A percentile compares a stretch with the other conserved stretches of the same genome.
phyloP scores from a whole-genome alignment of 148 eudicot genomes.

The Diospyros kaki region DNA sequence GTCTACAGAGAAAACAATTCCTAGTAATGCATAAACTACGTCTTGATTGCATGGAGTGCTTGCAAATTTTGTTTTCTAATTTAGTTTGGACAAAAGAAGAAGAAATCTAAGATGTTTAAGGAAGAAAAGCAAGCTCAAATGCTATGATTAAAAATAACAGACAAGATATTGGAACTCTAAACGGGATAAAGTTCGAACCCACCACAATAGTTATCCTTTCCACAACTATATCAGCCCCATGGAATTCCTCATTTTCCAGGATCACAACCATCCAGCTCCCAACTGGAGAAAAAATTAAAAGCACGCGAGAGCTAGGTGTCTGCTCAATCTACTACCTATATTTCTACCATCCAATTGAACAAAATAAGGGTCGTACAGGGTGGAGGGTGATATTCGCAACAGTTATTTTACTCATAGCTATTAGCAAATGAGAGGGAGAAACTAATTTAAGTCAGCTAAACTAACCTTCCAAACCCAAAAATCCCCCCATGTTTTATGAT shows the following conservation, averaged over 20 bases:
- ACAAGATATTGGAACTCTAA: neutral
- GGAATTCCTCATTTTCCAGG: neutral
- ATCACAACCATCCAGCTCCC: neutral
- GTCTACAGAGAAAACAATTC: no score
- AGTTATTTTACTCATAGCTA: neutral
- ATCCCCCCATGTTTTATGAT: neutral
- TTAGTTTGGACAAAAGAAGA: neutral
- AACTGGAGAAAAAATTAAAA: neutral
- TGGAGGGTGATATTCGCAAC: neutral
- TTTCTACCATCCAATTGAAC: neutral
- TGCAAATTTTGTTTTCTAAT: neutral
- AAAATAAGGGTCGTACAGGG: neutral
- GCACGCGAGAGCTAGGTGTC: neutral
- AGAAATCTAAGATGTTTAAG: neutral
- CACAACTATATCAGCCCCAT: neutral
- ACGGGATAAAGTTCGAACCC: neutral
- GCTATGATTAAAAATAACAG: neutral
- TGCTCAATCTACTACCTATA: neutral
- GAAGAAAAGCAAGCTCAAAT: conserved; percentile 2
- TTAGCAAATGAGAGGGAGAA: neutral
- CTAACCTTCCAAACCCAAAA: neutral
- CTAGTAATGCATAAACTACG: no score
- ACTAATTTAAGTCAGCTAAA: neutral
- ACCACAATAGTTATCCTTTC: no score
- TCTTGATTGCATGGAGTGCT: neutral